Evolutionary conservation across 768 basidiomycete species (phyloP).

Genomic region (Holtermannia corniformis): DNA sequence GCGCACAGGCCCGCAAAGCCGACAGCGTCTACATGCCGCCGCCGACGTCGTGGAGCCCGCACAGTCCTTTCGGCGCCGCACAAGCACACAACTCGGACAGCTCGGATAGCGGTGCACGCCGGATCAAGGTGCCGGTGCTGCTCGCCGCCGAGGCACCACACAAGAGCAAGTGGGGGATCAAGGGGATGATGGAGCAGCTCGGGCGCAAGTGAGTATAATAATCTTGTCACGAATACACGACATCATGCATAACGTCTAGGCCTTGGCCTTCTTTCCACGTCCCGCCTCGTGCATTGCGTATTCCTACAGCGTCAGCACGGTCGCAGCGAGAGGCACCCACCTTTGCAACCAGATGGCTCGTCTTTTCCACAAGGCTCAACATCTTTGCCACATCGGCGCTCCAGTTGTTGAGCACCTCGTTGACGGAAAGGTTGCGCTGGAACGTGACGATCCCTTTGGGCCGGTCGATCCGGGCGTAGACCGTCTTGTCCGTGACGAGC

Average conservation of each 20-base stretch:
- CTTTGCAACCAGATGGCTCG: conserved; percentile 55
- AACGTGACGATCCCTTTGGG: conserved; percentile 84
- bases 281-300: conserved; percentile 30
- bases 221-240: neutral
- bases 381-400: conserved; percentile 91
- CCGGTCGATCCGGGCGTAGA: conserved; percentile 90
- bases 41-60: neutral
- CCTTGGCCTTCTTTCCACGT: conserved; percentile 13
- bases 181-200: neutral
- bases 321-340: conserved; percentile 17
- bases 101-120: neutral
- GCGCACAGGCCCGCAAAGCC: neutral
- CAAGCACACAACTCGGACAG: neutral
- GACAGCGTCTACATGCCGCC: neutral
- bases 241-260: neutral
- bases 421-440: conserved; percentile 66
- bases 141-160: neutral
- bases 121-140: neutral
- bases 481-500: conserved; percentile 79
- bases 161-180: neutral
- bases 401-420: conserved; percentile 98
- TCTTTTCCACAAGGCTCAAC: conserved; percentile 86
- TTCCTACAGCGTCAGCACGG: conserved; percentile 9
- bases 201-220: too few relatives aligned
- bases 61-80: neutral